Conservation (phyloP, 2,329 filamentous ascomycete genomes). For the Rhinocladiella similis region DNA sequence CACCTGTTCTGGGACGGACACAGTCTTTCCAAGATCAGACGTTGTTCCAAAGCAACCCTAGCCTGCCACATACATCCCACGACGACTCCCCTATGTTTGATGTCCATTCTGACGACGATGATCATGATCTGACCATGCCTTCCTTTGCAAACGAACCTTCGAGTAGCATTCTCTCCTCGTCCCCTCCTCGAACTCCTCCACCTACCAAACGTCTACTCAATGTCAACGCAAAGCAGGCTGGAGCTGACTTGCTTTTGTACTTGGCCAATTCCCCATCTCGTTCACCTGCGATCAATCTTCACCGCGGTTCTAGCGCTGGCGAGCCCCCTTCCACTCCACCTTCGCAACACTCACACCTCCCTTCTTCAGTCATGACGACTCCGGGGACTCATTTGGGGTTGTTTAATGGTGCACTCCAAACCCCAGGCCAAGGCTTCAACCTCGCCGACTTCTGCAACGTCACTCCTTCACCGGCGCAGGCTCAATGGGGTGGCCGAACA, state of each 20-base stretch:
- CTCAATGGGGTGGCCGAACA: constrained; percentile 66
- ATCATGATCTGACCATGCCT: constrained; percentile 74
- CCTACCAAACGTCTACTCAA: constrained; percentile 50
- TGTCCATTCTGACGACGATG: constrained; percentile 65
- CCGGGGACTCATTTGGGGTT: constrained; percentile 63
- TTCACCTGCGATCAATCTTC: constrained; percentile 58
- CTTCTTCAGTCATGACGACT: constrained; percentile 54
- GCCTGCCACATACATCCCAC: constrained; percentile 53
- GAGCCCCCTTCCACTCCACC: constrained; percentile 76
- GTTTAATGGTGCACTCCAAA: constrained; percentile 78
- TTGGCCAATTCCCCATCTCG: constrained; percentile 83
- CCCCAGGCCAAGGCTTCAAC: constrained; percentile 83
- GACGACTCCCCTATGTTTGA: constrained; percentile 37
- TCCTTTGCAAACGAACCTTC: constrained; percentile 61
- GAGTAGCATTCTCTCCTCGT: constrained; percentile 62
- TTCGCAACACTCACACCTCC: constrained; percentile 58
- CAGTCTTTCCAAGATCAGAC: constrained; percentile 72
- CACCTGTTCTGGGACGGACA: constrained; percentile 69
- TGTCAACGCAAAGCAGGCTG: constrained; percentile 70
- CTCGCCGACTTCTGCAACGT: constrained; percentile 98
- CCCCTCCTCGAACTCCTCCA: constrained; percentile 80
- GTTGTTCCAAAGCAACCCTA: constrained; percentile 73
- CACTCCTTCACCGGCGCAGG: constrained; percentile 91
- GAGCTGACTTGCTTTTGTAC: constrained; percentile 77
- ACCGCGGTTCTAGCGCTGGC: constrained; percentile 51